Conservation (phyloP, 1,284 basidiomycete species). For the Ceratobasidium sp. region DNA sequence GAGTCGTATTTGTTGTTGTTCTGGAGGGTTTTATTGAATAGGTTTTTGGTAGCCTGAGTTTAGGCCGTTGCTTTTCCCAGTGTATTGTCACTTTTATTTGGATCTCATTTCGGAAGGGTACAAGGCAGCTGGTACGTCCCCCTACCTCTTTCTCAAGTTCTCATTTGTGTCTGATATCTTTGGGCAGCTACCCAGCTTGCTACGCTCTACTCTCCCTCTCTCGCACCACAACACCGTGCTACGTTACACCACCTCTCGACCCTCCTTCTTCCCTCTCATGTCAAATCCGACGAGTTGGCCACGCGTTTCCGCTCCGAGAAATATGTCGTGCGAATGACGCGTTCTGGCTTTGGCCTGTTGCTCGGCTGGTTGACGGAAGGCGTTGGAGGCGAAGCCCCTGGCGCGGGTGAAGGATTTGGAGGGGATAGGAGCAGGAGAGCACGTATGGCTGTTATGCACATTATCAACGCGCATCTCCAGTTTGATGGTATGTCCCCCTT, state of each 20-base stretch:
- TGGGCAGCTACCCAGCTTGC: slow-evolving; percentile 80
- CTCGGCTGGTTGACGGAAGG: slow-evolving; percentile 97
- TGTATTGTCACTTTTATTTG: slow-evolving; percentile 97
- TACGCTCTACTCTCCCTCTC: slow-evolving; percentile 75
- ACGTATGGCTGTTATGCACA: slow-evolving; percentile 87
- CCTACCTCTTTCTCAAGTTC: slow-evolving; percentile 15
- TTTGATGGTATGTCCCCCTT: slow-evolving; percentile 79
- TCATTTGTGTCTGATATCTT: neutral
- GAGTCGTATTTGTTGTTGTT: slow-evolving; percentile 54
- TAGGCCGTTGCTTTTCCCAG: slow-evolving; percentile 91
- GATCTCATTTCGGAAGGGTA: slow-evolving; percentile 93
- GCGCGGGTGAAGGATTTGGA: slow-evolving; percentile 79
- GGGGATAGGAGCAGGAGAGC: slow-evolving; percentile 85
- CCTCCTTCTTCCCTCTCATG: slow-evolving; percentile 86
- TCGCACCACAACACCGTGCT: slow-evolving; percentile 77
- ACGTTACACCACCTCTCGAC: slow-evolving; percentile 87
- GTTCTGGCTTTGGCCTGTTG: slow-evolving; percentile 91
- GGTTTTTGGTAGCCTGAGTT: slow-evolving; percentile 82
- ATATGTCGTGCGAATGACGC: slow-evolving; percentile 91
- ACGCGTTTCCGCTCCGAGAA: slow-evolving; percentile 91
- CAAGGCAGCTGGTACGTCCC: slow-evolving; percentile 82
- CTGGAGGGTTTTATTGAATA: slow-evolving; percentile 13
- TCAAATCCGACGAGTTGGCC: slow-evolving; percentile 85
- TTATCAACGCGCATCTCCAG: slow-evolving; percentile 93
- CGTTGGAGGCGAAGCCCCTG: slow-evolving; percentile 85